phyloP scores from a whole-genome alignment of 2,329 filamentous ascomycete species.

The Fusarium fujikuroi region DNA sequence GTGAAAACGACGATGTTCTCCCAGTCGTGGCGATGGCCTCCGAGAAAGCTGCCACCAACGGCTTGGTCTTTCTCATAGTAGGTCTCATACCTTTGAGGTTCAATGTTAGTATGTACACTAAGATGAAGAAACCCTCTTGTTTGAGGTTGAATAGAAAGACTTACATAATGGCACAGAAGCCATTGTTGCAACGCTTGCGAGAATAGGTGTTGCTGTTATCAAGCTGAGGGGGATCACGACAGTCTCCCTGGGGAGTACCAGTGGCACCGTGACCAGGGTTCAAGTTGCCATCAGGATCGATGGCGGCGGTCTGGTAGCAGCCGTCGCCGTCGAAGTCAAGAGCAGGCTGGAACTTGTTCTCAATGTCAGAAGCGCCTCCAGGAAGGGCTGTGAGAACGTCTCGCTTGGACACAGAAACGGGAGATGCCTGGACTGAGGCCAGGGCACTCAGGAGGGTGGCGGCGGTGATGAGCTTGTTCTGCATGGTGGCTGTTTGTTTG shows the following conservation, averaged over 20 bases:
- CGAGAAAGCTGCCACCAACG: constrained; percentile 43
- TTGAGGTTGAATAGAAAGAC: fast-evolving
- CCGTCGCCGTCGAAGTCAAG: constrained; percentile 55
- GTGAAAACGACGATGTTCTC: constrained; percentile 53
- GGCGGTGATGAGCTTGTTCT: constrained; percentile 27
- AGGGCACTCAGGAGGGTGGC: constrained; percentile 33
- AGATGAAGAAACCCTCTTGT: fast-evolving
- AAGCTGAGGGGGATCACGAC: constrained; percentile 46
- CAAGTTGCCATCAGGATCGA: constrained; percentile 50
- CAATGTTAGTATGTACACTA: neutral
- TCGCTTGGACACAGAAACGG: constrained; percentile 27
- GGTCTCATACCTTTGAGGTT: constrained; percentile 43
- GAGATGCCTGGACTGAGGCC: constrained; percentile 29
- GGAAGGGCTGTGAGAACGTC: constrained; percentile 48
- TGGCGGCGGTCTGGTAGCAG: constrained; percentile 60
- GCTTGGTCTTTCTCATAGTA: constrained; percentile 59
- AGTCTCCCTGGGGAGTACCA: constrained; percentile 45
- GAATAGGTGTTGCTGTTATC: constrained; percentile 49
- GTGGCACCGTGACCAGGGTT: constrained; percentile 44
- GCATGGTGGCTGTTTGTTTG: constrained; percentile 11
- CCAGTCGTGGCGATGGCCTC: constrained; percentile 56
- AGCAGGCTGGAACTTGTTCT: constrained; percentile 51
- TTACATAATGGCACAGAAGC: constrained; percentile 48
- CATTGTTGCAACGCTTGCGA: constrained; percentile 49
- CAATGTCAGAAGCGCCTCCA: constrained; percentile 46